These are phyloP conservation scores for Melampsora larici-populina DNA, from an alignment of 1,284 basidiomycete genomes.

Conservation along the genomic window DNA sequence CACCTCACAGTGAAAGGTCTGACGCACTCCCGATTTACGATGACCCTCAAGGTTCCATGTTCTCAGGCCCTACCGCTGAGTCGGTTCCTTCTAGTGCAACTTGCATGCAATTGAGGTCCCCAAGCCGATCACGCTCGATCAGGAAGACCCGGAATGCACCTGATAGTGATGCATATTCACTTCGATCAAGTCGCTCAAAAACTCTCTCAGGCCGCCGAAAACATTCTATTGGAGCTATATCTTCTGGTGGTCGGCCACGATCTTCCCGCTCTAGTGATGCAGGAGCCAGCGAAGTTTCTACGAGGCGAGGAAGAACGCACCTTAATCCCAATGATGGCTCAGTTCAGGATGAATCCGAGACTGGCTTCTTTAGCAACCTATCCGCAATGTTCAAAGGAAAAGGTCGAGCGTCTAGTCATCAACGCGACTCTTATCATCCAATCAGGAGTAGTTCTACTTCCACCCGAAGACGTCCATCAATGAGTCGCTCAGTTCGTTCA, in stretches of 20 bases:
- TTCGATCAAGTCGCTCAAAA: conserved; percentile 22
- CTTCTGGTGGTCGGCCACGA: conserved; percentile 6
- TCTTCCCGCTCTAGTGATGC: conserved; percentile 12
- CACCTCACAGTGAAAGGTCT: conserved; percentile 1
- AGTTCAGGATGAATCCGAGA: conserved; percentile 21
- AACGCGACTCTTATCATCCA: conserved; percentile 8
- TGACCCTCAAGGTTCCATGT: conserved; percentile 49
- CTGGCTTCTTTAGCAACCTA: conserved; percentile 38
- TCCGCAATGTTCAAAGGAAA: conserved; percentile 40
- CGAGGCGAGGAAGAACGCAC: conserved; percentile 12
- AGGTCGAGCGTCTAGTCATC: conserved; percentile 38
- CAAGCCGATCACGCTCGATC: conserved; percentile 25
- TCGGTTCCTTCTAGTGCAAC: conserved; percentile 48
- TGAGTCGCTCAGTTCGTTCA: conserved; percentile 33
- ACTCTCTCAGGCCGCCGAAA: conserved; percentile 14
- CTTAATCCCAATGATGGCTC: neutral
- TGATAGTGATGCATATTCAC: conserved; percentile 38
- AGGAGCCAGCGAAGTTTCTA: conserved; percentile 15
- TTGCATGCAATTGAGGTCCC: conserved; percentile 47
- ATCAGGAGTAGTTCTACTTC: conserved; percentile 4
- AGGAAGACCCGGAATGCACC: conserved; percentile 43
- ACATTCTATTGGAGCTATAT: neutral
- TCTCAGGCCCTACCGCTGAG: conserved; percentile 48
- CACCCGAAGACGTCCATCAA: conserved; percentile 14
- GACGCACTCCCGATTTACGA: conserved; percentile 47